Percentiles rank a stretch among this genome's conserved stretches.
Conservation (phyloP, 2,329 filamentous ascomycete genomes). For the Lachnum nothofagi region DNA sequence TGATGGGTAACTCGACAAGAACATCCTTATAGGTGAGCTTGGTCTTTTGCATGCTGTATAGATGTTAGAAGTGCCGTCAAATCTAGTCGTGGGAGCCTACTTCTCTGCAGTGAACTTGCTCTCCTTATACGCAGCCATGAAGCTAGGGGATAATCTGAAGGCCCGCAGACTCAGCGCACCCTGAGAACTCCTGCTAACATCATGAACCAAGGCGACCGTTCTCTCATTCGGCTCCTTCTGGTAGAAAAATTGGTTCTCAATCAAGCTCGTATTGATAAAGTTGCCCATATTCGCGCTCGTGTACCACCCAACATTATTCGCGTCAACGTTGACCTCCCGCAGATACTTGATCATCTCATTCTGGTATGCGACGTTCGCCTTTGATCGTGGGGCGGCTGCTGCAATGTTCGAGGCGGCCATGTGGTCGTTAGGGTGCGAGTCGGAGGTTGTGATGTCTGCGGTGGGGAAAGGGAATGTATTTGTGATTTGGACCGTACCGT, state of each 20-base stretch:
- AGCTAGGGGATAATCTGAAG: constrained; percentile 80
- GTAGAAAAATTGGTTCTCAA: constrained; percentile 97
- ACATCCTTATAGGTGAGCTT: constrained; percentile 93
- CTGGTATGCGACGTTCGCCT: constrained; percentile 83
- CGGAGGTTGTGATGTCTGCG: constrained; percentile 63
- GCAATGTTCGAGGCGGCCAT: constrained; percentile 65
- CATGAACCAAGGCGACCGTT: constrained; percentile 85
- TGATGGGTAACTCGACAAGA: constrained; percentile 80
- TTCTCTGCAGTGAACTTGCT: constrained; percentile 92
- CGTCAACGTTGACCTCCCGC: constrained; percentile 96
- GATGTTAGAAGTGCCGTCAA: constrained; percentile 11
- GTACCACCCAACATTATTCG: constrained; percentile 98
- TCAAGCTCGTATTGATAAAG: constrained; percentile 89
- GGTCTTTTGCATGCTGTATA: constrained; percentile 77
- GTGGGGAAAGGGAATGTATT: constrained; percentile 93
- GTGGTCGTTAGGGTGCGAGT: constrained; percentile 66
- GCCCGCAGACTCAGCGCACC: constrained; percentile 84
- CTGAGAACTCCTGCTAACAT: constrained; percentile 91
- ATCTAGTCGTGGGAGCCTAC: constrained; percentile 48
- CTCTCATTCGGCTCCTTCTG: constrained; percentile 86
- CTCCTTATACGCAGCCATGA: constrained; percentile 92
- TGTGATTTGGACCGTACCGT: constrained; percentile 78
- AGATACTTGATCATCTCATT: constrained; percentile 96
- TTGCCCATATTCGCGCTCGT: constrained; percentile 98
- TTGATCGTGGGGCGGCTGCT: constrained; percentile 83